Evolutionary conservation across 2,329 filamentous ascomycete genomes (phyloP), one percentile per base, ranked within the genome.

Genomic region (Fusarium sp.): DNA sequence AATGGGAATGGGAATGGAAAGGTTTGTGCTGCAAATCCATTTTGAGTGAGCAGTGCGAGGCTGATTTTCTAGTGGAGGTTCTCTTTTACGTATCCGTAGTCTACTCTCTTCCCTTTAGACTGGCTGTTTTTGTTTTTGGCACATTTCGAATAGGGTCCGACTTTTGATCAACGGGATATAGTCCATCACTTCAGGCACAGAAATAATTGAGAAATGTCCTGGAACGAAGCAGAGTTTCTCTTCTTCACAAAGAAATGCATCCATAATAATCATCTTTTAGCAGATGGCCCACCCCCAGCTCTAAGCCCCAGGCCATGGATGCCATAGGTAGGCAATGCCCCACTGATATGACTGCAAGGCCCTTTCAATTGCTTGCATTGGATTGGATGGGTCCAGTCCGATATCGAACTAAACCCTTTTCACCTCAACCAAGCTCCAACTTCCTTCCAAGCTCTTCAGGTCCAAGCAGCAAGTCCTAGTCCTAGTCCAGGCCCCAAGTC

Each of bases 401-500:
- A 26, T 23, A 17, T 49, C 15, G 15, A 48, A 48, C 28, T 51
- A 36, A 36, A 56, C 32, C 20, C 40, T 53, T 56, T 44, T 39
- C 36, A 54, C 46, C 49, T 52, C 61, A 49, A 62, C 52, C 66
- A 59, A 75, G 69, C 73, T 69, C 70, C 71, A 71, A 71, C 63
- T 36, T 59, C 56, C 32, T 38, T 59, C 56, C 46, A 21, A 56
- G 50, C 40, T 39, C 53, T 68, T 72, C 70, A 71, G 64, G 40
- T 48, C 53, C 45, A 24, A n/a, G n/a, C n/a, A n/a, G n/a, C n/a
- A n/a, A 60, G 55, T 60, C 57, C 50, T 50, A 74, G 73, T 74
- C 73, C 73, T 74, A 60, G 56, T 17, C 54, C 56, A 74, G 73
- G 65, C 53, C 68, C 61, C 61, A 65, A 75, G 73, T 75, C 73